Conservation (phyloP, 106 monocot genomes). For the Allium sativum region DNA sequence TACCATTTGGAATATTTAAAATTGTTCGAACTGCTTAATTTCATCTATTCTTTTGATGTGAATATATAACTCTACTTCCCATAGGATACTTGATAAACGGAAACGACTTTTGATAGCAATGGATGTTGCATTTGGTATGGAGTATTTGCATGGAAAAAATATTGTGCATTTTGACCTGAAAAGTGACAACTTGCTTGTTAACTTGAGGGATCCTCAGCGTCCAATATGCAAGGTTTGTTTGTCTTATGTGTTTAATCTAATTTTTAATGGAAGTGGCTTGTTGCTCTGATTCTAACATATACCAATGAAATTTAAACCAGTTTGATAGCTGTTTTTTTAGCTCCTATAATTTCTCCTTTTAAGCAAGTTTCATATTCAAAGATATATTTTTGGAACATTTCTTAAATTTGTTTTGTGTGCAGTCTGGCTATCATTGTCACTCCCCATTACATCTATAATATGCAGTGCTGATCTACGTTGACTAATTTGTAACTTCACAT, state of each 20-base stretch:
- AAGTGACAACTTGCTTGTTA: slow-evolving; percentile 57
- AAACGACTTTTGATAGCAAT: slow-evolving; percentile 44
- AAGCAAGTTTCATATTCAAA: no score
- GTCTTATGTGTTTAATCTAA: no score
- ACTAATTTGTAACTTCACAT: no score
- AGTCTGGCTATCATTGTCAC: no score
- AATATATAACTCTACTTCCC: background rate
- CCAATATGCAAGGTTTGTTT: slow-evolving; percentile 51
- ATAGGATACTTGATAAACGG: slow-evolving; percentile 26
- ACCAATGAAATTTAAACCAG: background rate
- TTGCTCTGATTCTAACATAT: background rate
- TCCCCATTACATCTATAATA: no score
- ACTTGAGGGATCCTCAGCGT: slow-evolving; percentile 45
- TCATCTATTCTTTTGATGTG: no score
- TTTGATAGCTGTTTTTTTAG: background rate
- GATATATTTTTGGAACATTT: no score
- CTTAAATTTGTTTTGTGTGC: no score
- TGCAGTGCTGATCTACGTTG: no score
- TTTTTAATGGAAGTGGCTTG: no score
- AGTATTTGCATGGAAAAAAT: slow-evolving; percentile 51
- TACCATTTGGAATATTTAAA: background rate
- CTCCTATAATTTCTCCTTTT: background rate
- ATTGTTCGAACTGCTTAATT: no score
- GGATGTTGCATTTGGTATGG: slow-evolving; percentile 63
- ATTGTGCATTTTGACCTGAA: slow-evolving; percentile 57